These are phyloP conservation scores for Metschnikowia peoriensis DNA, from an alignment of 805 yeast species.

Conservation along the genomic window DNA sequence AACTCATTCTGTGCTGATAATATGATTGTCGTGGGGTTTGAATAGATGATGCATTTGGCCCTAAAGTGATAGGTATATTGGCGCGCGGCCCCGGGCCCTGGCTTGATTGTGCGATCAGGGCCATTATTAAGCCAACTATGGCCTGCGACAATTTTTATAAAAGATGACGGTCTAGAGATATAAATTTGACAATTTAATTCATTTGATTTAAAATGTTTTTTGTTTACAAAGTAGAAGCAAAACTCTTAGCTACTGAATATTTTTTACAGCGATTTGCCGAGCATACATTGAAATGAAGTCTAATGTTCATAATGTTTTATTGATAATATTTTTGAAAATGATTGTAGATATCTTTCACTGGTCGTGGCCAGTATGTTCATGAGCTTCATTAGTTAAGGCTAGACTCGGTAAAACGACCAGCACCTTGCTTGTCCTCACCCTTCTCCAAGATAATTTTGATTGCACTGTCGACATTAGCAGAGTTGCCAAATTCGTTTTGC, in stretches of 20 bases:
- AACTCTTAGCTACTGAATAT: too few species aligned
- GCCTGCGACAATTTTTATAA: too few species aligned
- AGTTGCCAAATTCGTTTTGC: conserved; percentile 63
- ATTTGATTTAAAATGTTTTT: too few species aligned
- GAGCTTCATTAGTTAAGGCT: neutral
- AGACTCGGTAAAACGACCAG: conserved; percentile 11
- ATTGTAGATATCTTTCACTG: too few species aligned
- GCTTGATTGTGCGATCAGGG: neutral
- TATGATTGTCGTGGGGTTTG: neutral
- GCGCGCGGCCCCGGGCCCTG: neutral
- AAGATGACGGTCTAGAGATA: too few species aligned
- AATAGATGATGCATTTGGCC: neutral
- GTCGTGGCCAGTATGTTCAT: neutral
- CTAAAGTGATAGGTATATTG: neutral
- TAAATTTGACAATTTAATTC: too few species aligned
- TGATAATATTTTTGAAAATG: too few species aligned
- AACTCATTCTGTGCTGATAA: conserved; percentile 20
- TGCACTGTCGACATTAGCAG: conserved; percentile 51
- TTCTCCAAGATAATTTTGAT: conserved; percentile 55
- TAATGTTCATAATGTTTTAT: too few species aligned
- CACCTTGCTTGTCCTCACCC: conserved; percentile 52
- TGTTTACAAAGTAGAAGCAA: too few species aligned
- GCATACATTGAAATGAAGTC: neutral
- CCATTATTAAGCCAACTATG: neutral
- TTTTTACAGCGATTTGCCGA: neutral